phyloP scores from a whole-genome alignment of 2,329 filamentous ascomycete genomes.

The Coniochaeta ligniaria region DNA sequence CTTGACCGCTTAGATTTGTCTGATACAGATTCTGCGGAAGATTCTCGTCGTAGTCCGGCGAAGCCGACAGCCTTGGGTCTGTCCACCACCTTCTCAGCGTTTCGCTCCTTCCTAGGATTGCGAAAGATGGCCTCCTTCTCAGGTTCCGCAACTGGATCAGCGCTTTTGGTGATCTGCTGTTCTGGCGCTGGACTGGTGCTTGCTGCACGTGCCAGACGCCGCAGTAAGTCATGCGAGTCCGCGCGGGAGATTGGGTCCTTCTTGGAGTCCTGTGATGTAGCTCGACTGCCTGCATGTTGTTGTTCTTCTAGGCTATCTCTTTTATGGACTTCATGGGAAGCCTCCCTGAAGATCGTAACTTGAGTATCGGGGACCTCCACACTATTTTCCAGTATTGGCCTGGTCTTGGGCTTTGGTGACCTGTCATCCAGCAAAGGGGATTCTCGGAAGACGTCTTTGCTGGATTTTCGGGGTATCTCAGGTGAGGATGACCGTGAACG shows the following conservation, averaged over 20 bases:
- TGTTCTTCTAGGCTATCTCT: neutral
- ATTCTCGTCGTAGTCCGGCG: constrained; percentile 31
- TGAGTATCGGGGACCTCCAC: constrained; percentile 30
- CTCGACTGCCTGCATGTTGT: neutral
- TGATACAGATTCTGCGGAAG: constrained; percentile 38
- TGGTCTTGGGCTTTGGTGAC: neutral
- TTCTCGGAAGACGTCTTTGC: constrained; percentile 16
- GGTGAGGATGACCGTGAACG: constrained; percentile 35
- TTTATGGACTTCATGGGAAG: neutral
- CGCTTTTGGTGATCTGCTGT: neutral
- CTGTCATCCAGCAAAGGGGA: constrained; percentile 8
- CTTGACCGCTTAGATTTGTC: constrained; percentile 44
- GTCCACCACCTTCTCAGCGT: constrained; percentile 10
- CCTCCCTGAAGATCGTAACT: constrained; percentile 26
- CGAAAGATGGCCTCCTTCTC: constrained; percentile 3
- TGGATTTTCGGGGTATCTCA: constrained; percentile 24
- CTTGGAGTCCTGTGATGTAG: neutral
- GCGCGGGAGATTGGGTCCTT: constrained; percentile 18
- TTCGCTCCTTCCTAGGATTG: constrained; percentile 4
- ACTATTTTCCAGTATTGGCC: constrained; percentile 13
- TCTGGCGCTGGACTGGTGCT: constrained; percentile 35
- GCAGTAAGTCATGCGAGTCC: constrained; percentile 41
- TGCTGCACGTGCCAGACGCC: constrained; percentile 38
- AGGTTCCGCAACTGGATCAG: neutral
- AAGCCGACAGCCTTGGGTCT: constrained; percentile 36